Evolutionary conservation across 495 filamentous ascomycete genomes (phyloP), one percentile per base, ranked within the genome.

Genomic region (Trichoderma reesei): DNA sequence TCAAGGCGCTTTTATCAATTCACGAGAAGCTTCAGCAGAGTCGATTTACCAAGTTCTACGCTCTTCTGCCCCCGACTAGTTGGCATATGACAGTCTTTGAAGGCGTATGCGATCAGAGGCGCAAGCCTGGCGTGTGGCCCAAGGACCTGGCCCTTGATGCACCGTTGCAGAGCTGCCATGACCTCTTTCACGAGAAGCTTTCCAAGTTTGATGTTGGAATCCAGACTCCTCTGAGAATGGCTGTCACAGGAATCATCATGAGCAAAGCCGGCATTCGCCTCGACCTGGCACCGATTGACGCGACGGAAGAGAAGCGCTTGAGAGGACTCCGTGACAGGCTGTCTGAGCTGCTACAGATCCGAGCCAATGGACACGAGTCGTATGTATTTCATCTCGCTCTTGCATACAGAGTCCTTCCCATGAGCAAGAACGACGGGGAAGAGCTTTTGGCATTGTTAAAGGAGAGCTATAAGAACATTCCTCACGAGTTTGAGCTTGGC

Each of bases 21-120:
- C 56, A 68, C 48, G 60, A 41, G 1, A 62, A 56, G 10, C 63
- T 68, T 2, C 48, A 59, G 31, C 13, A 63, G 16, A 64, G 62
- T 38, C 59, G 59, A 3, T 42, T 67, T 5, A 13, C 65, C 1
- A 11, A 11, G 0, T 63, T 67, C 5, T 65, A 67, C 36, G 54
- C 65, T 16, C 59, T 72, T 8, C 66, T 72, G 3, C 68, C 67
- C n/a, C 70, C 68, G 3, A 20, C 59, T 3, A 67, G 65, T 61
- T 72, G 67, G 68, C 70, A 70, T 64, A 70, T 68, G 68, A 67
- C 70, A 34, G 46, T 70, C 37, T 72, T 72, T 64, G 70, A 67
- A 37, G 68, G 70, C 42, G 67, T 67, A n/a, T 67, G 68, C 41
- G 67, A 69, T 48, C 42, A 59, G n/a, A 65, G 66, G 16, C 65